Evolutionary conservation across 306 rosid species (phyloP), one percentile per base, ranked within the genome.

Genomic region (Prosopis cineraria): DNA sequence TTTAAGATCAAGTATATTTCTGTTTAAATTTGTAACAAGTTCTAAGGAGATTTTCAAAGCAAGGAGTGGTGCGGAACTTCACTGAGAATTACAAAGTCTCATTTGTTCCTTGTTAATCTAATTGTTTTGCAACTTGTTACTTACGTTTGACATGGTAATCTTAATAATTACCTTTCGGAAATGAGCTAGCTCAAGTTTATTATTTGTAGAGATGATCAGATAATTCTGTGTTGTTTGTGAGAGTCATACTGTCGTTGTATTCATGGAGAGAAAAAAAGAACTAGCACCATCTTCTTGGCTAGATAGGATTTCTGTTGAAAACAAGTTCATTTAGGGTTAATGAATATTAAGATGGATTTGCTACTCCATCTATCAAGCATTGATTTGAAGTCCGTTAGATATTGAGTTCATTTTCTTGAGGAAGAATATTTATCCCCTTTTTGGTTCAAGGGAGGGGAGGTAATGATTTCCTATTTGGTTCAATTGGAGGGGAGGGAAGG

Each of bases 61-160:
- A 45, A 7, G 20, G 33, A 60, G 70, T 79, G 65, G 50, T 59
- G 52, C 10, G n/a, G 50, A 67, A 41, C 8, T 55, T 72, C 58
- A 34, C 11, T 63, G 78, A 40, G 58, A 31, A 67, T 67, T 59
- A 68, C 68, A 34, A 70, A 53, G 44, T 25, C 47, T 70, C 75
- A 68, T 64, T 24, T 52, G 55, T 76, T 80, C 48, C 63, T 47
- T 52, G 71, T 77, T 79, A 13, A 27, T 72, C 39, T 72, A 67
- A 50, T 39, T 63, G 71, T 52, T 74, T 29, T 30, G 25, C 59
- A 37, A 66, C 20, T 63, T 3, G 48, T 52, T 70, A 70, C 77
- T 29, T 62, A 78, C 34, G 73, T 43, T 81, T 73, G 65, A 73
- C 62, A 56, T 31, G 36, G 22, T 68, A 62, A 70, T 55, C 44